Conservation (phyloP, 139 green algal species). For the Chlamydomonas schloesseri region DNA sequence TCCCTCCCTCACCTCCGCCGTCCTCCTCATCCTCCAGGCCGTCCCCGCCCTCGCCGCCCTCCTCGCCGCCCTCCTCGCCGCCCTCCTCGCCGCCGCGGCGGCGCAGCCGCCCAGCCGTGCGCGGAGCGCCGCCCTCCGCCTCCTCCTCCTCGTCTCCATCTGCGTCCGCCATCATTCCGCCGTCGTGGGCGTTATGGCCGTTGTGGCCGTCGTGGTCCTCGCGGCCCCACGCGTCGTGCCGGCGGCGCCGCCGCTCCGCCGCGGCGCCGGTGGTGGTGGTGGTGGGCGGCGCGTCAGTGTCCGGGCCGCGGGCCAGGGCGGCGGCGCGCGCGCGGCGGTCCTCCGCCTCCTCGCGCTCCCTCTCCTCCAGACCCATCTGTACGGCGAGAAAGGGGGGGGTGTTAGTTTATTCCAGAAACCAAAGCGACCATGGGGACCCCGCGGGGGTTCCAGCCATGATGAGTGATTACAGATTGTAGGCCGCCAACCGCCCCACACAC, state of each 20-base stretch:
- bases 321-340: too few relatives aligned
- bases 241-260: neutral
- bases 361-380: constrained; percentile 37
- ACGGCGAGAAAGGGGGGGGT: too few relatives aligned
- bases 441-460: too few relatives aligned
- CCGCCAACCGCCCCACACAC: too few relatives aligned
- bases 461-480: too few relatives aligned
- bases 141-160: neutral
- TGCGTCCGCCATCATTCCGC: neutral
- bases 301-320: too few relatives aligned
- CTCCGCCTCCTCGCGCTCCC: constrained; percentile 23
- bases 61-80: neutral
- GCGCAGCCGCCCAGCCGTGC: constrained; percentile 6
- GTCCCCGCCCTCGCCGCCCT: neutral
- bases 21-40: neutral
- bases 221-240: constrained; percentile 8
- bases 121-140: neutral
- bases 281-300: too few relatives aligned
- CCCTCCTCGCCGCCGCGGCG: neutral
- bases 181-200: neutral
- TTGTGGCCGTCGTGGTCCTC: neutral
- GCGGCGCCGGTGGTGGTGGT: too few relatives aligned
- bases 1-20: neutral
- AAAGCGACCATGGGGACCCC: too few relatives aligned
- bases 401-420: too few relatives aligned